Evolutionary conservation across 164 flowering plant species (phyloP), one percentile per base, ranked within the genome.

Genomic region (Houttuynia cordata): DNA sequence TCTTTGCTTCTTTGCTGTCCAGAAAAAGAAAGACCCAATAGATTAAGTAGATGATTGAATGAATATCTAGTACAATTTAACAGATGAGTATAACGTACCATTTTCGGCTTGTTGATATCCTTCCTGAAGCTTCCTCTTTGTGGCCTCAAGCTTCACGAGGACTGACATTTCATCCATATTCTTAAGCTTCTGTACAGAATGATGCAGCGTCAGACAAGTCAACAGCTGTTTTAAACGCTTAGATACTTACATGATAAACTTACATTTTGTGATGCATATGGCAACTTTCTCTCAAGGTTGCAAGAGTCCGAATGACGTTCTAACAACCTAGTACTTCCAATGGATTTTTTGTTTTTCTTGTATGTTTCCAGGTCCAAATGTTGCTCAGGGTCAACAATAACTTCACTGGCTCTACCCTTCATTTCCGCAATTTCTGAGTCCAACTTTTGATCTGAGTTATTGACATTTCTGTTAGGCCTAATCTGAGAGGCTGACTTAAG

Each of bases 81-180:
- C 4, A 21, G 34, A 41, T 22, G n/a, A 47, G 10, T 15, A 30
- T 39, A 10, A 62, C 71, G 1, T 64, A 88, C 96, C 96, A 25
- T 86, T 83, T 68, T 88, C 85, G 21, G 78, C 91, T 75, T 81
- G 80, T 73, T 86, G 91, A 65, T 88, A 88, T 14, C 87, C 65
- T 70, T 86, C 88, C 0, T 86, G 88, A 47, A 88, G 83, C 69
- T 74, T 86, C 76, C 86, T 78, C 68, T 80, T 84, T 10, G 93
- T 39, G 10, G 77, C 84, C 72, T 83, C 96, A 17, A 88, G 79
- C 63, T 79, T 84, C 30, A 52, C 58, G 62, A 67, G 74, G 30
- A 73, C 79, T 1, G 76, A 70, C 22, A 34, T 71, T 25, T 80
- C 87, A 51, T 79, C 85, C 4, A 74, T 53, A 59, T 49, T 14